These are phyloP conservation scores for Aspergillus nanangensis DNA, from an alignment of 495 filamentous ascomycete species.

Conservation along the genomic window DNA sequence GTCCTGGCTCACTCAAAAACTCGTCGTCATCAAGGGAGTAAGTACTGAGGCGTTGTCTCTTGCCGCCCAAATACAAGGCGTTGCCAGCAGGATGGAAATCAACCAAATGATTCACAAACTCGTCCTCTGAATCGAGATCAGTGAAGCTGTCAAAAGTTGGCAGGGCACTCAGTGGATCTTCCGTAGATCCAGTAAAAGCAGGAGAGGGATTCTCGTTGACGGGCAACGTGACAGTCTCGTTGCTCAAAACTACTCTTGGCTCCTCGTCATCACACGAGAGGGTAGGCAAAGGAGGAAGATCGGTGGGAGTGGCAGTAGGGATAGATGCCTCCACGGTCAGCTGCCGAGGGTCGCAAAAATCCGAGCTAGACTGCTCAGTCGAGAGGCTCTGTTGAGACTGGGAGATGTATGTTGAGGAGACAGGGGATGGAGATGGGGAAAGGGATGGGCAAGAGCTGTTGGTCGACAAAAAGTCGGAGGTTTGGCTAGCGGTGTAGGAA, in stretches of 20 bases:
- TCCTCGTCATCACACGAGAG: conserved; percentile 70
- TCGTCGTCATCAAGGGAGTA: conserved; percentile 67
- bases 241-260: conserved; percentile 67
- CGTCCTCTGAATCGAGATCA: conserved; percentile 90
- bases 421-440: conserved; percentile 69
- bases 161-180: conserved; percentile 55
- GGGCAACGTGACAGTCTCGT: conserved; percentile 55
- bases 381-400: conserved; percentile 55
- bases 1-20: conserved; percentile 69
- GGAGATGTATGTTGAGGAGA: conserved; percentile 55
- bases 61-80: conserved; percentile 62
- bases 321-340: conserved; percentile 70
- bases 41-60: conserved; percentile 71
- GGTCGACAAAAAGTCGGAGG: conserved; percentile 69
- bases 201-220: conserved; percentile 45
- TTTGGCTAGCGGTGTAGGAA: conserved; percentile 59
- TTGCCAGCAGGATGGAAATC: conserved; percentile 58
- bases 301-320: conserved; percentile 47
- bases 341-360: conserved; percentile 93
- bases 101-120: conserved; percentile 74
- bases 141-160: conserved; percentile 80
- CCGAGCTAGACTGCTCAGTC: conserved; percentile 32
- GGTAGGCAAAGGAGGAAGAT: conserved; percentile 66
- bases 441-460: conserved; percentile 73
- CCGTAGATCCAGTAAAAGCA: conserved; percentile 43